Percentiles rank a stretch among this genome's conserved stretches.
phyloP scores from a whole-genome alignment of 192 early-diverging fungal genomes.

The Obelidium mucronatum region DNA sequence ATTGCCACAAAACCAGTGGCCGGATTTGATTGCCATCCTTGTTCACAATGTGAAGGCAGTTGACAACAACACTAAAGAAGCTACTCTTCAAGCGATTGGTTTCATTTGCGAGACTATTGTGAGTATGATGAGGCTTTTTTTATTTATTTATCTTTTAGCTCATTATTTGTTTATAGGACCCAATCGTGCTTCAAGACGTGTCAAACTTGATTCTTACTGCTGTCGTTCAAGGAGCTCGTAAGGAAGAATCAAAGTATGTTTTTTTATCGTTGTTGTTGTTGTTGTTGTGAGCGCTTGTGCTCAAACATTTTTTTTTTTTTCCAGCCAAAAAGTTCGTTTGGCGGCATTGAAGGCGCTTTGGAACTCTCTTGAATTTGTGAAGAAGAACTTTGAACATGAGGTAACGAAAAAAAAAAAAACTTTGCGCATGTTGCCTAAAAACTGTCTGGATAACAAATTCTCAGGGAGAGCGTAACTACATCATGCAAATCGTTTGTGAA shows the following conservation, averaged over 20 bases:
- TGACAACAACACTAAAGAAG: conserved; percentile 76
- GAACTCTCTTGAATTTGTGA: conserved; percentile 96
- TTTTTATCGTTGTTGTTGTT: not conserved
- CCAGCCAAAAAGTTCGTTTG: conserved; percentile 71
- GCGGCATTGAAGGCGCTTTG: conserved; percentile 90
- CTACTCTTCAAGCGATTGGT: conserved; percentile 89
- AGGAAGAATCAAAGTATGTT: conserved; percentile 81
- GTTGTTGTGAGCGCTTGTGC: conserved; percentile 6
- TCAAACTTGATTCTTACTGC: conserved; percentile 93
- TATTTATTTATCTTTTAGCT: not conserved
- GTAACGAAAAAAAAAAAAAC: too few relatives aligned
- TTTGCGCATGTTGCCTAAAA: too few relatives aligned
- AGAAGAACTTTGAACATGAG: conserved; percentile 92
- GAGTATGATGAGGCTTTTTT: conserved; percentile 41
- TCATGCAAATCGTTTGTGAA: conserved; percentile 99
- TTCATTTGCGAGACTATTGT: conserved; percentile 92
- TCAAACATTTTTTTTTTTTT: conserved; percentile 29
- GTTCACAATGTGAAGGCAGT: conserved; percentile 72
- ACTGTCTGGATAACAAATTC: too few relatives aligned
- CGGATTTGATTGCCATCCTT: conserved; percentile 82
- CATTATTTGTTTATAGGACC: conserved; percentile 59
- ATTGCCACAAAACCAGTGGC: conserved; percentile 87
- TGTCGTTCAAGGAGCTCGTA: conserved; percentile 93
- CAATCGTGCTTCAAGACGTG: conserved; percentile 80
- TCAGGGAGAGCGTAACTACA: conserved; percentile 92